These are phyloP conservation scores for Sporothrix dimorphospora DNA, from an alignment of 2,329 filamentous ascomycete genomes.

Conservation along the genomic window DNA sequence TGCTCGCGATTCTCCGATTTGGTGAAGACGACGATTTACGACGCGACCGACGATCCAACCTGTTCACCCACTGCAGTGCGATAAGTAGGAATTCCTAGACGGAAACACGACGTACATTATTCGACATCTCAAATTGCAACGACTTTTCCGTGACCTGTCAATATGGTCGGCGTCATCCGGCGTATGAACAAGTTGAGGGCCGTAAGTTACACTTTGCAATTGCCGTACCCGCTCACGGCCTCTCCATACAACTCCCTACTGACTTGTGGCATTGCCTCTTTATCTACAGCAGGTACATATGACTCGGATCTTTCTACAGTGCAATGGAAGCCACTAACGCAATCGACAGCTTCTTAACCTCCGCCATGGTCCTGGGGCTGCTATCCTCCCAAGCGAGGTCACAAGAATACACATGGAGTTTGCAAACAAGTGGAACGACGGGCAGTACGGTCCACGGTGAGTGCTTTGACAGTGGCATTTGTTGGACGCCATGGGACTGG, in stretches of 20 bases:
- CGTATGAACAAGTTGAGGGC: constrained; percentile 74
- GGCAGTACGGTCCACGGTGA: constrained; percentile 75
- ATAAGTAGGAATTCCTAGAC: not conserved
- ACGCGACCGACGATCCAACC: not conserved
- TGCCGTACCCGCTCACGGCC: not conserved
- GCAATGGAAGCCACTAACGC: not conserved
- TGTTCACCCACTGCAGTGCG: not conserved
- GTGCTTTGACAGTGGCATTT: not conserved
- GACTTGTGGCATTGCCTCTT: not conserved
- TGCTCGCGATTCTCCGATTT: not conserved
- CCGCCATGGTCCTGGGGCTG: constrained; percentile 80
- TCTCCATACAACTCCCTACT: not conserved
- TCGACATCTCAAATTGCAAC: not conserved
- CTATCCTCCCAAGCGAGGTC: constrained; percentile 75
- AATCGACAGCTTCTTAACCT: constrained; percentile 68
- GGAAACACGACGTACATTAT: not conserved
- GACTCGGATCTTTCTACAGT: not conserved
- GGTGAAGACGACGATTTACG: not conserved
- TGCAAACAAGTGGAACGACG: constrained; percentile 61
- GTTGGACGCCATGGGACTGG: not conserved
- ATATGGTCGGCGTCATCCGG: constrained; percentile 55
- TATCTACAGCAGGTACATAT: constrained; percentile 48
- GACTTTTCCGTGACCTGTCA: constrained; percentile 29
- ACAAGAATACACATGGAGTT: constrained; percentile 77
- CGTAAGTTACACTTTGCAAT: constrained; percentile 54